phyloP scores from a whole-genome alignment of 2,329 filamentous ascomycete species.

The Apiospora pterosperma region DNA sequence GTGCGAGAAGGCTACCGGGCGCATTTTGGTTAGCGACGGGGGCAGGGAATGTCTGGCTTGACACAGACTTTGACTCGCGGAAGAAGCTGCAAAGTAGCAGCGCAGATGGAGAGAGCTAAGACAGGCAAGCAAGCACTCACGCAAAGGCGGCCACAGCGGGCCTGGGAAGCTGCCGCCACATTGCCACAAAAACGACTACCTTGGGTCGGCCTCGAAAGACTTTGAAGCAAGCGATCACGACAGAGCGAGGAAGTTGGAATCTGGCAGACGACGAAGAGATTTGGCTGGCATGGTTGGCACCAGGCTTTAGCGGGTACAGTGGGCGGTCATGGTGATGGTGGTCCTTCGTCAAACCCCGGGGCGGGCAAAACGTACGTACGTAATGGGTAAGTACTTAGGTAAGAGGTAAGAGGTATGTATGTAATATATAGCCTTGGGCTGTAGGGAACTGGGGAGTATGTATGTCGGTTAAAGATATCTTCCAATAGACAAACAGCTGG shows the following conservation, averaged over 20 bases:
- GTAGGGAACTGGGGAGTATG: too few relatives aligned
- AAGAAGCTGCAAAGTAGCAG: not conserved
- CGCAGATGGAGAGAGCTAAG: not conserved
- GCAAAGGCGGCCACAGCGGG: not conserved
- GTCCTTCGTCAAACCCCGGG: not conserved
- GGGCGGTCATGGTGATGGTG: not conserved
- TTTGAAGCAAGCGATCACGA: not conserved
- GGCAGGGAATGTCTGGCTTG: not conserved
- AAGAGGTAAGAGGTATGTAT: too few relatives aligned
- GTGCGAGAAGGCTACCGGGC: slow-evolving; percentile 16
- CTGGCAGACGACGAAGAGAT: not conserved
- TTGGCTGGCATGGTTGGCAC: not conserved
- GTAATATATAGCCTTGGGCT: too few relatives aligned
- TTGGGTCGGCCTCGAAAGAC: not conserved
- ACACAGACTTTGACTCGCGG: not conserved
- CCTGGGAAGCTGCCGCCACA: not conserved
- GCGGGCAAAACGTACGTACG: too few relatives aligned
- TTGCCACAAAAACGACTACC: not conserved
- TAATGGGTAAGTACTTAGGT: too few relatives aligned
- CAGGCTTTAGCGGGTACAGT: slow-evolving; percentile 1
- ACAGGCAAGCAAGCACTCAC: not conserved
- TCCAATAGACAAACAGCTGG: too few relatives aligned
- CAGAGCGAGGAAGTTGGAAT: not conserved
- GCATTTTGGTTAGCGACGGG: not conserved
- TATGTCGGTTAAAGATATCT: too few relatives aligned